Evolutionary conservation across 208 protist species (phyloP), one percentile per base, ranked within the genome.

Genomic region (Angomonas ambiguus): DNA sequence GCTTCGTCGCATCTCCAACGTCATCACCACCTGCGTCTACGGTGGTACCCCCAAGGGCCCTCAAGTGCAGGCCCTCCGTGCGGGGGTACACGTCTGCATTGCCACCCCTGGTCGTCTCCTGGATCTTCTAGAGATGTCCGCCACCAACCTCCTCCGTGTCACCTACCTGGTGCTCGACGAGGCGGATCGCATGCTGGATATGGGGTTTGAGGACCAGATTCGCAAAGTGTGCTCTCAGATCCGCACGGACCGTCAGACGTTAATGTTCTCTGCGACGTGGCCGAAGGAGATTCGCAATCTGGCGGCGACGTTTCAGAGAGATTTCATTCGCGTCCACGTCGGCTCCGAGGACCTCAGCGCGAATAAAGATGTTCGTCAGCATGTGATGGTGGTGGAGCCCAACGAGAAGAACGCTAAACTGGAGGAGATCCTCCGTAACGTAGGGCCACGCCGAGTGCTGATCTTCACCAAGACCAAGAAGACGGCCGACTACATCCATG

Each of bases 131-230:
- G 90, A 99, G 59, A 66, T 22, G 60, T 62, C 64, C 70, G 88
- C 92, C 64, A 74, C 98, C 0, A 97, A 99, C 75, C 79, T 99
- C 13, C 95, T 97, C 63, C 95, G 97, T 53, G 96, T 98, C 73
- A 98, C 92, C 58, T 99, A 98, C 76, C 84, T 99, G 6, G 97
- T 99, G 25, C 77, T 99, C 16, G 98, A 99, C 71, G 98, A 99
- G 79, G 97, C 97, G 5, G 97, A 99, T 68, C 80, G 98, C 51
- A 99, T 99, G 97, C 96, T 99, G 28, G 98, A 99, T 72, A 97
- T 99, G 88, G 98, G 98, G 28, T 99, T 99, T 75, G 97, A 98
- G 73, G 89, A 94, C 13, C 98, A 99, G 79, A 99, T 99, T 41
- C 87, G 77, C n/a, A 86, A 91, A 41, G 93, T 99, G 42, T 83